phyloP scores from a whole-genome alignment of 768 basidiomycete genomes.

The Lactifluus echinatus region DNA sequence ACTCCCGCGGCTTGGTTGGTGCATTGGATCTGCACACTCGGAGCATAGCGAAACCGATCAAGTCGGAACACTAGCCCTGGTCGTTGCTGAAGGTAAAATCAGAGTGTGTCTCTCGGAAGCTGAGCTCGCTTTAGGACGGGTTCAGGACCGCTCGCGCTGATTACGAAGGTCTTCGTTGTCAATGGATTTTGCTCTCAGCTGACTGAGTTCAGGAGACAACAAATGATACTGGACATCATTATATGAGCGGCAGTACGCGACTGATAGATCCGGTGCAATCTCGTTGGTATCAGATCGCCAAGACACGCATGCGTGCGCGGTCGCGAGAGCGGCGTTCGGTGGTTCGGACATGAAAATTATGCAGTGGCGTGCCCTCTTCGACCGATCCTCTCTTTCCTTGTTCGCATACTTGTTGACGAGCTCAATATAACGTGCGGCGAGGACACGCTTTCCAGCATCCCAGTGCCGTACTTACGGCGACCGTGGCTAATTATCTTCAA shows the following conservation, averaged over 20 bases:
- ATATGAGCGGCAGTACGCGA: no score
- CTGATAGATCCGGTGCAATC: neutral
- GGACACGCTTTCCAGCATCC: no score
- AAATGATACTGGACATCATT: neutral
- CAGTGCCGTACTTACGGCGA: no score
- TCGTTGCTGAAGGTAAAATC: neutral
- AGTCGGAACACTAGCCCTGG: neutral
- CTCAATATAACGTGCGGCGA: no score
- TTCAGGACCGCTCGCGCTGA: neutral
- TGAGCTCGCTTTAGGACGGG: neutral
- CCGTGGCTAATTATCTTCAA: no score
- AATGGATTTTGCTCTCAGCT: neutral
- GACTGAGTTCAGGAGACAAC: neutral
- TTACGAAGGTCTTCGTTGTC: neutral
- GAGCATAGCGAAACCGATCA: neutral
- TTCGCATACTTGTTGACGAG: no score
- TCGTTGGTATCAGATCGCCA: neutral
- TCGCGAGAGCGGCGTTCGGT: neutral
- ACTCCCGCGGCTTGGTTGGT: neutral
- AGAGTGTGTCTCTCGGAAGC: neutral
- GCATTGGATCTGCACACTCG: neutral
- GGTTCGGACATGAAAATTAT: neutral
- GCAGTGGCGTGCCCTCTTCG: no score
- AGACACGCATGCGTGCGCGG: neutral
- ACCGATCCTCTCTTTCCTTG: no score